Evolutionary conservation across 2,329 filamentous ascomycete species (phyloP), one percentile per base, ranked within the genome.

Genomic region (Colletotrichum higginsianum): DNA sequence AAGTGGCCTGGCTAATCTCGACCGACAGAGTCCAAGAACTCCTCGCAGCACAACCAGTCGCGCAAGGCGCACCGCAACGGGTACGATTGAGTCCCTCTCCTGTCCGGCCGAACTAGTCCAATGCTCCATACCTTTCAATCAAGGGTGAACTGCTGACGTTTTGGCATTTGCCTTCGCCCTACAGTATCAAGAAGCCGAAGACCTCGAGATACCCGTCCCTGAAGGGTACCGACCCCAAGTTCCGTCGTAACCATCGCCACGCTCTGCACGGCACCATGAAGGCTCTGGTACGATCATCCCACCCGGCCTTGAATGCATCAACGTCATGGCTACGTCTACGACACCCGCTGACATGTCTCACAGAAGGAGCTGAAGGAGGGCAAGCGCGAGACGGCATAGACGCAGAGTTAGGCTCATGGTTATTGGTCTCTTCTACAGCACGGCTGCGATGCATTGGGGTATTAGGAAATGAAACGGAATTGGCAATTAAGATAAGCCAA

Each of bases 161-260:
- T 13, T 65, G 23, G 58, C 53, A 23, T 3, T 50, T 58, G 15
- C 61, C 40, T 40, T 18, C 8, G 16, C 40, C 44, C 18, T 75
- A 79, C 84, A 98, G 96, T 89, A 99, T 99, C 92, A 98, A 98
- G 93, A 98, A 98, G 93, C 96, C 96, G 78, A 98, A 98, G 92
- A 98, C 96, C 84, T 92, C 95, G 87, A 92, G 96, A 90, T 99
- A 99, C 90, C 96, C 96, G 78, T 98, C 96, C 80, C 93, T 99
- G 83, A 98, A 98, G 86, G 96, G 96, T 82, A 96, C 94, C 86
- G 96, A 99, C 89, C 95, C 96, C 85, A 99, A 99, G 92, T 99
- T 99, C 91, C 93, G 96, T 87, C 93, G 96, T 88, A 99, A 99
- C 91, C 96, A 99, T 90, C 94, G 95, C 90, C 96, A 99, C 91